Percentiles rank a stretch among this genome's conserved stretches.
phyloP scores from a whole-genome alignment of 495 filamentous ascomycete genomes.

The Podospora pseudoanserina region DNA sequence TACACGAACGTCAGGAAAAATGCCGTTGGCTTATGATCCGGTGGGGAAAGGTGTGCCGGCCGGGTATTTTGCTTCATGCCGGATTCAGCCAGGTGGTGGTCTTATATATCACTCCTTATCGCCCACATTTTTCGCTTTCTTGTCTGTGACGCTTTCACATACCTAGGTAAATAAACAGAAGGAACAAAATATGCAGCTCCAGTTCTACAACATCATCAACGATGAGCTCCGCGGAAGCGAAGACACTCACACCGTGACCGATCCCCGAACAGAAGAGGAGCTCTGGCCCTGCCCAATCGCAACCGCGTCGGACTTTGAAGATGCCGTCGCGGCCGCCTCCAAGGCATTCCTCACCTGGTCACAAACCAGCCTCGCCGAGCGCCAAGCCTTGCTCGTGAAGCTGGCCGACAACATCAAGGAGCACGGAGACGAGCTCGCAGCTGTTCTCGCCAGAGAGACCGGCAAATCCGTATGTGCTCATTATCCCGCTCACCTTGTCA shows the following conservation, averaged over 20 bases:
- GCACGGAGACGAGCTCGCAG: conserved; percentile 35
- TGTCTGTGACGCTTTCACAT: not conserved
- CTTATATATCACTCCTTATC: not conserved
- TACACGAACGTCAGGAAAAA: not conserved
- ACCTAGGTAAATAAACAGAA: not conserved
- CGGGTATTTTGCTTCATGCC: not conserved
- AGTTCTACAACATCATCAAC: conserved; percentile 48
- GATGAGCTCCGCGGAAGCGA: conserved; percentile 39
- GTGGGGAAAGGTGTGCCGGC: not conserved
- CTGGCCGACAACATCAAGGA: conserved; percentile 42
- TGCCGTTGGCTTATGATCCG: not conserved
- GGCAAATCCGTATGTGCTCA: conserved; percentile 35
- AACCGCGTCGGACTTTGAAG: conserved; percentile 45
- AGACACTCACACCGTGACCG: conserved; percentile 37
- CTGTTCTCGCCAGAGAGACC: conserved; percentile 40
- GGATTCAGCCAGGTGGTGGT: not conserved
- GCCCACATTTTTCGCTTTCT: not conserved
- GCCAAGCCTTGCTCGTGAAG: conserved; percentile 52
- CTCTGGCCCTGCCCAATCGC: conserved; percentile 47
- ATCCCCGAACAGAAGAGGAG: conserved; percentile 46
- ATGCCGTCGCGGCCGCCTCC: conserved; percentile 46
- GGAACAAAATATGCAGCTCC: conserved; percentile 24
- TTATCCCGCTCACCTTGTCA: too few relatives aligned
- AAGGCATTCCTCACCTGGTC: conserved; percentile 46
- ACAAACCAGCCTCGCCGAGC: conserved; percentile 39